Evolutionary conservation across 305 asterid species (phyloP).

Genomic region (Solanum chacoense): DNA sequence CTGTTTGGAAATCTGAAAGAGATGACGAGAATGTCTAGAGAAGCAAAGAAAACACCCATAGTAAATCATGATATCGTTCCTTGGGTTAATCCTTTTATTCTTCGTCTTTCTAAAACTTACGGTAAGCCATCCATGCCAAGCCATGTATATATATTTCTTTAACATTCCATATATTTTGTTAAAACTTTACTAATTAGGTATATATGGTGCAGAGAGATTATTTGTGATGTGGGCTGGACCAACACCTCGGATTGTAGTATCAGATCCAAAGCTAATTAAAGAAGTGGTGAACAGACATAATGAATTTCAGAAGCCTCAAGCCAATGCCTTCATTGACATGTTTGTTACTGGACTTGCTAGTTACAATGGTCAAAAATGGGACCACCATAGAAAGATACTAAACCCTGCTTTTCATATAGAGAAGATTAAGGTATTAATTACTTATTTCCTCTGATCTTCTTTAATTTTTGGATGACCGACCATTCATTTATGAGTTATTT

Average conservation of each 20-base stretch:
- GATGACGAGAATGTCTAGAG: slow-evolving; percentile 10
- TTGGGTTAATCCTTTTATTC: slow-evolving; percentile 25
- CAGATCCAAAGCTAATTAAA: slow-evolving; percentile 26
- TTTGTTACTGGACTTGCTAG: slow-evolving; percentile 21
- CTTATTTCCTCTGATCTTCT: too few relatives aligned
- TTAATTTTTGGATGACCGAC: too few relatives aligned
- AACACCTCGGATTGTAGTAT: slow-evolving; percentile 14
- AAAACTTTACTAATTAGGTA: neutral
- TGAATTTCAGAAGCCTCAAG: slow-evolving; percentile 16
- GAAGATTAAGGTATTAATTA: neutral
- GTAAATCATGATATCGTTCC: slow-evolving; percentile 25
- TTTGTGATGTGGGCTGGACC: slow-evolving; percentile 33
- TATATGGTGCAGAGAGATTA: slow-evolving; percentile 16
- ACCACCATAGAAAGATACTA: slow-evolving; percentile 28
- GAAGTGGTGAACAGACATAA: slow-evolving; percentile 17
- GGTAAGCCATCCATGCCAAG: slow-evolving; percentile 8
- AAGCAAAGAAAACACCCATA: slow-evolving; percentile 24
- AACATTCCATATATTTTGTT: neutral
- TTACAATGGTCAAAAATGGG: slow-evolving; percentile 25
- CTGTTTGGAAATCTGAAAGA: slow-evolving; percentile 36
- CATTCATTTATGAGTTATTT: too few relatives aligned
- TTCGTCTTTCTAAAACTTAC: slow-evolving; percentile 3
- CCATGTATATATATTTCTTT: too few relatives aligned
- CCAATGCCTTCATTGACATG: slow-evolving; percentile 20
- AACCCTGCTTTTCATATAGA: slow-evolving; percentile 28